Evolutionary conservation across 495 filamentous ascomycete genomes (phyloP).

Genomic region (Xylaria bambusicola): DNA sequence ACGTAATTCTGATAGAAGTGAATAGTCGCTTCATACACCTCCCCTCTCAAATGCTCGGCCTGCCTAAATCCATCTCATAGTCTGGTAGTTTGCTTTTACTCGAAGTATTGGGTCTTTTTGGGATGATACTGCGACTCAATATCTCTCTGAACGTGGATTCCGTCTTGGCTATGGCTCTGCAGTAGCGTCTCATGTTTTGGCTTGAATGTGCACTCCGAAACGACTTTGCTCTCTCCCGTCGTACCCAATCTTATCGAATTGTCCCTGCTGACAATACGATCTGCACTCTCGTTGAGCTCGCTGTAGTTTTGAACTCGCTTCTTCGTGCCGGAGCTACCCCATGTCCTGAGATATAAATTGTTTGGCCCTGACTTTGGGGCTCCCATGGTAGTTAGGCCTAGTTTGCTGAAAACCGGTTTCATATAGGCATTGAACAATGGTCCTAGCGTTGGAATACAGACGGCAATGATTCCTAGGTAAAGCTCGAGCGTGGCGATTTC

Average conservation of each 20-base stretch:
- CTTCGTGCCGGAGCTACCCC: slow-evolving; percentile 4
- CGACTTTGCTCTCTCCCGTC: not conserved
- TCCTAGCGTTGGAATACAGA: slow-evolving; percentile 17
- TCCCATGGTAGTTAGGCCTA: slow-evolving; percentile 10
- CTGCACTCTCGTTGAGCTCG: not conserved
- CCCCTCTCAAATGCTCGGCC: no score
- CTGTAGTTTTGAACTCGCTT: not conserved
- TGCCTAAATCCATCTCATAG: not conserved
- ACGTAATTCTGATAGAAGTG: not conserved
- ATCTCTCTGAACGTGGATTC: slow-evolving; percentile 14
- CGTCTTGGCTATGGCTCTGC: not conserved
- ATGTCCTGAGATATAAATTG: not conserved
- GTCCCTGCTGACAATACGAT: slow-evolving; percentile 2
- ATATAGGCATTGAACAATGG: slow-evolving; percentile 21
- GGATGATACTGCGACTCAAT: slow-evolving; percentile 9
- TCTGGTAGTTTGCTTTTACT: not conserved
- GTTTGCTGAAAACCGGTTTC: slow-evolving; percentile 13
- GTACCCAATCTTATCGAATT: not conserved
- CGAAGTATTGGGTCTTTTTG: not conserved
- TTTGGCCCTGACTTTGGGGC: not conserved
- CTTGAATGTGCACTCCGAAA: slow-evolving; percentile 8
- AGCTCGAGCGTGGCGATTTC: slow-evolving; percentile 11
- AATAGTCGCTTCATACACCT: not conserved
- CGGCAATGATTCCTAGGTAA: slow-evolving; percentile 13
- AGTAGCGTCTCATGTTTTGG: not conserved